Percentiles rank a stretch among this genome's conserved stretches.
phyloP scores from a whole-genome alignment of 2,329 filamentous ascomycete species.

The Fusarium nygamai region DNA sequence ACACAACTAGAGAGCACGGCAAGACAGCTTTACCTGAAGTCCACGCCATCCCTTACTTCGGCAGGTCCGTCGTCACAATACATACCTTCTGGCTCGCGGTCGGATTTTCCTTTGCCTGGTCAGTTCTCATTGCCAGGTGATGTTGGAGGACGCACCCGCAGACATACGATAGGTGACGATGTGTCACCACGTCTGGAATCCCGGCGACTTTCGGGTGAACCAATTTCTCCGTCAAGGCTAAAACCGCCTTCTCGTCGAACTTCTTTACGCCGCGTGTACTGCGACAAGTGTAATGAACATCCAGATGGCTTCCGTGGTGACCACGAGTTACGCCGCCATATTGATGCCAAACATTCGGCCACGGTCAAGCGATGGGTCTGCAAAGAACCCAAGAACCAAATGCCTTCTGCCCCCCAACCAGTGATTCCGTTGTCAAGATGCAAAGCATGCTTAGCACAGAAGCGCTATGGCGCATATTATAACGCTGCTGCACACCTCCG shows the following conservation, averaged over 20 bases:
- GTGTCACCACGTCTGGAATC: constrained; percentile 30
- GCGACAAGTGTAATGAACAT: constrained; percentile 80
- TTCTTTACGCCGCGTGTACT: constrained; percentile 78
- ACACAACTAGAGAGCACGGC: constrained; percentile 16
- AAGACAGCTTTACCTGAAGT: constrained; percentile 21
- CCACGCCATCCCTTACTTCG: constrained; percentile 13
- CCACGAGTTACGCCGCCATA: constrained; percentile 81
- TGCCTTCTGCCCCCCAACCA: constrained; percentile 54
- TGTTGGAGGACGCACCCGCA: constrained; percentile 28
- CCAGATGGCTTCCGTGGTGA: constrained; percentile 90
- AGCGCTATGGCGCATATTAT: constrained; percentile 68
- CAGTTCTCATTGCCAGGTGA: constrained; percentile 25
- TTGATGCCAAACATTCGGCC: constrained; percentile 65
- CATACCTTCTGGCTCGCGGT: constrained; percentile 7
- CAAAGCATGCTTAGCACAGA: constrained; percentile 66
- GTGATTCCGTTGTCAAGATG: constrained; percentile 63
- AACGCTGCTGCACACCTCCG: constrained; percentile 68
- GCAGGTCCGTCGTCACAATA: constrained; percentile 30
- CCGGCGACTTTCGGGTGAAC: constrained; percentile 53
- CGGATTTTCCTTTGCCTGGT: constrained; percentile 25
- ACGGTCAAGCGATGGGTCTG: constrained; percentile 67
- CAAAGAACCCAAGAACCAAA: constrained; percentile 58
- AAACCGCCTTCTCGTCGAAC: constrained; percentile 60
- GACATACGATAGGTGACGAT: constrained; percentile 42
- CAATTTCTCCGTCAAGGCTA: constrained; percentile 50